A percentile compares a stretch with the other conserved stretches of the same genome.
These are phyloP conservation scores for Magnolia kwangsiensis DNA, from an alignment of 164 flowering plant genomes.

Conservation along the genomic window DNA sequence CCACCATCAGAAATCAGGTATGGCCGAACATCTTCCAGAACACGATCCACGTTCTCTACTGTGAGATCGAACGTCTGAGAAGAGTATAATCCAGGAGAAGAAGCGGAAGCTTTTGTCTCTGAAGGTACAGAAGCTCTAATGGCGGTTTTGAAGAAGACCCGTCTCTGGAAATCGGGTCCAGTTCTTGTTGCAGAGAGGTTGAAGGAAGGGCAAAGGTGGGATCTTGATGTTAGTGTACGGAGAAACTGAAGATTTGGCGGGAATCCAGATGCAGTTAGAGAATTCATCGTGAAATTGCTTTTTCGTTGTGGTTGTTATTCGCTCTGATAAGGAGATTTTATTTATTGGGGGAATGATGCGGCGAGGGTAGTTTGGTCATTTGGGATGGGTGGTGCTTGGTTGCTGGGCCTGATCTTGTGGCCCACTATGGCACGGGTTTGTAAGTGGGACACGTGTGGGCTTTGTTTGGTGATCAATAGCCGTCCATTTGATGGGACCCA, in stretches of 20 bases:
- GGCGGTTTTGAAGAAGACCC: conserved; percentile 12
- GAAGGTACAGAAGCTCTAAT: conserved; percentile 22
- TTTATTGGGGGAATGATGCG: too few relatives aligned
- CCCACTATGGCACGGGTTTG: too few relatives aligned
- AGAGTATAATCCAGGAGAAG: conserved; percentile 63
- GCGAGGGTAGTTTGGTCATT: neutral
- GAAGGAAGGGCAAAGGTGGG: conserved; percentile 7
- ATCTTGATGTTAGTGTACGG: neutral
- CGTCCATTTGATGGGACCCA: neutral
- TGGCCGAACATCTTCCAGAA: conserved; percentile 90
- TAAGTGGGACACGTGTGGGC: too few relatives aligned
- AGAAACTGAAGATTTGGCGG: neutral
- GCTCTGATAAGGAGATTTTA: neutral
- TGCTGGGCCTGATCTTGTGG: neutral
- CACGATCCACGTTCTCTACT: conserved; percentile 65
- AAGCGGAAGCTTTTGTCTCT: conserved; percentile 20
- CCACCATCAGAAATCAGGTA: conserved; percentile 94
- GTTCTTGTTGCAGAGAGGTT: neutral
- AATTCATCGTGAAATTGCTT: conserved; percentile 18
- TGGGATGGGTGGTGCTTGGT: neutral
- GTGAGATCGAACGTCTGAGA: conserved; percentile 69
- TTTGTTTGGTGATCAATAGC: too few relatives aligned
- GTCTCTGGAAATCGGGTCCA: conserved; percentile 7
- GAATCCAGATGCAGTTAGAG: conserved; percentile 23
- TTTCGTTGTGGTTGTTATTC: neutral